Conservation (phyloP, 2,329 filamentous ascomycete species). For the Tolypocladium amazonense region DNA sequence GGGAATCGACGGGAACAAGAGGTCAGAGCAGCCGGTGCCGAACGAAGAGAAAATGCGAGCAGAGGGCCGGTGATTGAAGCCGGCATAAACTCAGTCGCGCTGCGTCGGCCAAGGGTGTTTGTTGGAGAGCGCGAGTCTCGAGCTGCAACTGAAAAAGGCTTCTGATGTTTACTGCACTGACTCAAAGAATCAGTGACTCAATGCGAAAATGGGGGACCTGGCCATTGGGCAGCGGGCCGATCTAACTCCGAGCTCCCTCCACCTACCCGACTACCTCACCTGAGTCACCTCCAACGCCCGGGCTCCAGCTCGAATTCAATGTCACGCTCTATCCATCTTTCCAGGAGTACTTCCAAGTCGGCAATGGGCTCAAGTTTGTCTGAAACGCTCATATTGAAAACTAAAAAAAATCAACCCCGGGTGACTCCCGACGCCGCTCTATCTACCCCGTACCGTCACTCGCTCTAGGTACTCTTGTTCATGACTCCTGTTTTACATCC, state of each 20-base stretch:
- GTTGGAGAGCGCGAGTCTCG: neutral
- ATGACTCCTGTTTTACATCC: neutral
- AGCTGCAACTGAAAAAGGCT: neutral
- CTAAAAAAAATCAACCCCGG: neutral
- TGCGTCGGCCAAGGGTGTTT: neutral
- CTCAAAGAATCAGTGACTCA: neutral
- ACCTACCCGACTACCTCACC: neutral
- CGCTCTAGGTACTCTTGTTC: neutral
- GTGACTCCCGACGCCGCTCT: neutral
- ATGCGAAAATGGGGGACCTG: neutral
- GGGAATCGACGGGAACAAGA: neutral
- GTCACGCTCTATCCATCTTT: neutral
- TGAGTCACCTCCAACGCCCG: too few species aligned
- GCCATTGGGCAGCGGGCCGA: neutral
- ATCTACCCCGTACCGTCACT: neutral
- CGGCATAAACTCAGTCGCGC: neutral
- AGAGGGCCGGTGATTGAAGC: neutral
- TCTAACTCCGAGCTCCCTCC: neutral
- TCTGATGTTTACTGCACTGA: neutral
- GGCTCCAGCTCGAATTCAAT: neutral
- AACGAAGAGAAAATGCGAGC: neutral
- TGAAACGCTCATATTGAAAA: too few species aligned
- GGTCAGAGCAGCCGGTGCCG: slow-evolving; percentile 1
- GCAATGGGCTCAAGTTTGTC: neutral
- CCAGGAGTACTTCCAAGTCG: neutral